Conservation (phyloP, 208 protist species). For the Leishmania amazonensis region DNA sequence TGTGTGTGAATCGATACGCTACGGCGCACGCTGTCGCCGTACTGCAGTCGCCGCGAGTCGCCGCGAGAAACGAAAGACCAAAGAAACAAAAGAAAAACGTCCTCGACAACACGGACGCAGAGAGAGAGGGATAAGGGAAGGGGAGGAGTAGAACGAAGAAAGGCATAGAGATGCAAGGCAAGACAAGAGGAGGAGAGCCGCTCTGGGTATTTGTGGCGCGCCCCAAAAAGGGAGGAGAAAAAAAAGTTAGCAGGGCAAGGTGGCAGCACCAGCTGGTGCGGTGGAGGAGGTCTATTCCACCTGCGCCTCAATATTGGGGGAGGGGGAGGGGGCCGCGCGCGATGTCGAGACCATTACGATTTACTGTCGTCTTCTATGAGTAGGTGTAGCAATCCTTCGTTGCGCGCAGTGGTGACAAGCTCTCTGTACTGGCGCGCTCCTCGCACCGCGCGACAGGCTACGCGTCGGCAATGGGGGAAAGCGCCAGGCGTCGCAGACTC, state of each 20-base stretch:
- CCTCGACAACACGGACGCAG: background rate
- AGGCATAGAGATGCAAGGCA: background rate
- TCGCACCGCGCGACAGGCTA: background rate
- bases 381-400: background rate
- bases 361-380: background rate
- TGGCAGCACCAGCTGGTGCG: background rate
- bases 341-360: background rate
- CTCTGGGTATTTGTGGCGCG: background rate
- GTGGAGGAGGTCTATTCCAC: background rate
- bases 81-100: background rate
- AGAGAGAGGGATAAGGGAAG: background rate
- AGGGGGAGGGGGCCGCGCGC: background rate
- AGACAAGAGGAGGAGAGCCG: background rate
- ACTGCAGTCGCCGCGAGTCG: background rate
- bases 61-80: background rate
- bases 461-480: background rate
- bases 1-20: background rate
- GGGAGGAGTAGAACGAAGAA: background rate
- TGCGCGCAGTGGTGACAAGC: background rate
- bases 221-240: background rate
- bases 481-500: slow-evolving; percentile 17
- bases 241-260: background rate
- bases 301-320: background rate
- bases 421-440: background rate
- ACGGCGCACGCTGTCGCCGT: background rate